phyloP scores from a whole-genome alignment of 805 yeast genomes.

The Ogataea henricii region DNA sequence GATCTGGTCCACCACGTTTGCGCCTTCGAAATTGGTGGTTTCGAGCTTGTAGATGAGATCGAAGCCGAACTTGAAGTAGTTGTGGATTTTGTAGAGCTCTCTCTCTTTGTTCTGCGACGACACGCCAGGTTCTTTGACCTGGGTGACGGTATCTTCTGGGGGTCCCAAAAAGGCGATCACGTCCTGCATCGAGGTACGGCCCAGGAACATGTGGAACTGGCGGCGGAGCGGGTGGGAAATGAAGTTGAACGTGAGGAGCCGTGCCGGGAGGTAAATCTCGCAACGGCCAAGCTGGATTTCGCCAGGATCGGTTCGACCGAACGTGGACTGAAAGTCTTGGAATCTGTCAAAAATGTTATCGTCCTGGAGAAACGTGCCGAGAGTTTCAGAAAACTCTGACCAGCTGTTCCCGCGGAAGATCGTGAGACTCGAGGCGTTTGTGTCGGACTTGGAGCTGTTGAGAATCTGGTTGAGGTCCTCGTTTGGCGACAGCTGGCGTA shows the following conservation, averaged over 20 bases:
- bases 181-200: conserved; percentile 51
- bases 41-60: conserved; percentile 52
- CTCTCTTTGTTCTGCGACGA: conserved; percentile 21
- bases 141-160: conserved; percentile 51
- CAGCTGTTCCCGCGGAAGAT: conserved; percentile 44
- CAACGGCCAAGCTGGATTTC: conserved; percentile 13
- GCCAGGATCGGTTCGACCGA: conserved; percentile 9
- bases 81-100: conserved; percentile 45
- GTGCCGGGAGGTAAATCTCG: conserved; percentile 12
- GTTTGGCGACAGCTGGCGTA: neutral
- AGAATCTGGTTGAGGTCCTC: conserved; percentile 26
- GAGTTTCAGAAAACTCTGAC: conserved; percentile 22
- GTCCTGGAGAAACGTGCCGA: conserved; percentile 7
- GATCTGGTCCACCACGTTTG: conserved; percentile 44
- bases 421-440: conserved; percentile 41
- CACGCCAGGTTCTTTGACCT: conserved; percentile 41
- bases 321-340: neutral
- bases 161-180: conserved; percentile 52
- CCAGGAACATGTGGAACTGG: conserved; percentile 29
- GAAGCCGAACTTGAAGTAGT: conserved; percentile 55
- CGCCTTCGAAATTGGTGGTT: conserved; percentile 24
- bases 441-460: conserved; percentile 34
- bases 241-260: conserved; percentile 29
- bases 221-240: conserved; percentile 25
- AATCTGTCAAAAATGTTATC: conserved; percentile 2